These are phyloP conservation scores for Lipomyces starkeyi DNA, from an alignment of 805 yeast genomes.

Conservation along the genomic window DNA sequence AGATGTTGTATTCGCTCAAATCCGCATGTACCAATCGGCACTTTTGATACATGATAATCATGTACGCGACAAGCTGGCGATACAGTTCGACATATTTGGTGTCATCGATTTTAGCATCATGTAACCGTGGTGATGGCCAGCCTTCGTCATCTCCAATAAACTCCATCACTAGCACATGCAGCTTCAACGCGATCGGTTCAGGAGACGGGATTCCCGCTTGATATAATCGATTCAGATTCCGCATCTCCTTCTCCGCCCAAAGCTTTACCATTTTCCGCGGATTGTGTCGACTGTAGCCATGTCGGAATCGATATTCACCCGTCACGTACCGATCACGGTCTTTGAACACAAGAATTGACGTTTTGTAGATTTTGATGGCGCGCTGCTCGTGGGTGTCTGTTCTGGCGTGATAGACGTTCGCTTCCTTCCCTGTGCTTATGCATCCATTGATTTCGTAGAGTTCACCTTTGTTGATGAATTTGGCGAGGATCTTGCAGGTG, in stretches of 20 bases:
- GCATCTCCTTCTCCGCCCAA: slow-evolving; percentile 98
- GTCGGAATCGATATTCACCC: slow-evolving; percentile 93
- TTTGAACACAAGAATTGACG: slow-evolving; percentile 94
- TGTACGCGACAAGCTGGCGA: slow-evolving; percentile 77
- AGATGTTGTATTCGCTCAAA: slow-evolving; percentile 91
- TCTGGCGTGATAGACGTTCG: slow-evolving; percentile 90
- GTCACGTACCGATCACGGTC: slow-evolving; percentile 95
- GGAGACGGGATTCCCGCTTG: slow-evolving; percentile 89
- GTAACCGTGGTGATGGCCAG: slow-evolving; percentile 87
- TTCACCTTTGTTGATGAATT: slow-evolving; percentile 81
- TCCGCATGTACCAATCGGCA: slow-evolving; percentile 97
- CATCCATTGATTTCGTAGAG: slow-evolving; percentile 91
- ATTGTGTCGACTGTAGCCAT: slow-evolving; percentile 81
- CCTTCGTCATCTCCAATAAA: slow-evolving; percentile 77
- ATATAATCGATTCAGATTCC: slow-evolving; percentile 85
- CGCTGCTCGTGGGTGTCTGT: slow-evolving; percentile 53
- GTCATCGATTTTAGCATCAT: slow-evolving; percentile 56
- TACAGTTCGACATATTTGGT: slow-evolving; percentile 73
- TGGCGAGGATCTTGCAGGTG: slow-evolving; percentile 80
- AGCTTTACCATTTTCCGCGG: slow-evolving; percentile 97
- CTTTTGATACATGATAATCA: slow-evolving; percentile 84
- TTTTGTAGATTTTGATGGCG: slow-evolving; percentile 95
- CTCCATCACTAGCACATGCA: slow-evolving; percentile 95
- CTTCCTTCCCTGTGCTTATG: slow-evolving; percentile 95
- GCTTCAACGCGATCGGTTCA: slow-evolving; percentile 83